Conservation (phyloP, 2,329 filamentous ascomycete genomes). For the Orbilia oligospora region DNA sequence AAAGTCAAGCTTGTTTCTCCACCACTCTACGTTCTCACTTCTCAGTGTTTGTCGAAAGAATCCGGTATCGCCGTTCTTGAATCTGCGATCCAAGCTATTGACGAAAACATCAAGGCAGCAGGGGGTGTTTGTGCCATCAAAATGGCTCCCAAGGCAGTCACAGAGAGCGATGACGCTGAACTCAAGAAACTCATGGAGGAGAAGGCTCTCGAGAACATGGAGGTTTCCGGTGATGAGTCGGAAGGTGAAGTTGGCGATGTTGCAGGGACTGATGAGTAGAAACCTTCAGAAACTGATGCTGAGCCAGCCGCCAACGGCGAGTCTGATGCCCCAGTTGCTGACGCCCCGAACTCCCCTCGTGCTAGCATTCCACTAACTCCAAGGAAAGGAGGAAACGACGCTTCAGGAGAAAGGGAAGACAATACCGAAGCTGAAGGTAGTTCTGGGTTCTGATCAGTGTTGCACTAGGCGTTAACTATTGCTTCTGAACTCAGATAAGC, state of each 20-base stretch:
- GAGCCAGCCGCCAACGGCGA: slow-evolving; percentile 7
- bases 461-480: background rate
- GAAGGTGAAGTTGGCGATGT: slow-evolving; percentile 67
- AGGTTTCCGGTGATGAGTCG: slow-evolving; percentile 97
- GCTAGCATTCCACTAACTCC: slow-evolving; percentile 21
- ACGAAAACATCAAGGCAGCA: slow-evolving; percentile 81
- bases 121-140: slow-evolving; percentile 88
- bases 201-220: slow-evolving; percentile 80
- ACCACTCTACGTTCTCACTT: slow-evolving; percentile 95
- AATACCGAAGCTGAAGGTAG: background rate
- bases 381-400: slow-evolving; percentile 4
- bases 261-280: slow-evolving; percentile 54
- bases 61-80: slow-evolving; percentile 87
- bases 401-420: background rate
- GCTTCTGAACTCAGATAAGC: background rate
- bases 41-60: slow-evolving; percentile 93
- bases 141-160: slow-evolving; percentile 99
- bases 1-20: slow-evolving; percentile 99
- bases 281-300: background rate
- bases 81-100: slow-evolving; percentile 89
- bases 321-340: background rate
- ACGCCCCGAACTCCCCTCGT: background rate
- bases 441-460: background rate
- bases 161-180: slow-evolving; percentile 97
- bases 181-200: slow-evolving; percentile 99